Conservation (phyloP, 1,284 basidiomycete species). For the Clitocybe nebularis region DNA sequence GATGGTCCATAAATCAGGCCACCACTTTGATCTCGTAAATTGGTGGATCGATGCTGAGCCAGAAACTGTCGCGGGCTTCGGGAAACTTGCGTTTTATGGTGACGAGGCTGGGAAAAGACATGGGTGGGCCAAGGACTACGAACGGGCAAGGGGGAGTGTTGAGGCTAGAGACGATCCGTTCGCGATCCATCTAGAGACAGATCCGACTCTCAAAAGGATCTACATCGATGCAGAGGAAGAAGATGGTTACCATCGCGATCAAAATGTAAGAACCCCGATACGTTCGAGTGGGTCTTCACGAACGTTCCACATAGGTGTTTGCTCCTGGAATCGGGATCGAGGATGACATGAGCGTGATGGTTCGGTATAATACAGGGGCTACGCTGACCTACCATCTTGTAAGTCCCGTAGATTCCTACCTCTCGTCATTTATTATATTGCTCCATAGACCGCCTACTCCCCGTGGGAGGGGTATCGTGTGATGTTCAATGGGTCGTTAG, state of each 20-base stretch:
- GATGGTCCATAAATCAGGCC: constrained; percentile 53
- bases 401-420: constrained; percentile 7
- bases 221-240: constrained; percentile 42
- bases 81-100: constrained; percentile 47
- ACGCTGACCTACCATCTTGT: constrained; percentile 54
- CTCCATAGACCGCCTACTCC: constrained; percentile 33
- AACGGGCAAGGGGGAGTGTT: constrained; percentile 38
- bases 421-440: not conserved
- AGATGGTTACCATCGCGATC: constrained; percentile 41
- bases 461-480: constrained; percentile 50
- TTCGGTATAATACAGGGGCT: constrained; percentile 44
- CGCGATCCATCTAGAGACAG: constrained; percentile 45
- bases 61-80: constrained; percentile 47
- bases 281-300: not conserved
- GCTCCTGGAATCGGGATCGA: constrained; percentile 50
- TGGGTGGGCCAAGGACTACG: constrained; percentile 48
- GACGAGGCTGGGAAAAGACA: constrained; percentile 41
- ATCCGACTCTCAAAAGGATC: constrained; percentile 41
- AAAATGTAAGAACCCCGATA: constrained; percentile 30
- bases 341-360: constrained; percentile 52
- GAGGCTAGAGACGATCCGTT: constrained; percentile 47
- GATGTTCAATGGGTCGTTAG: constrained; percentile 52
- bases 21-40: constrained; percentile 51
- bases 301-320: constrained; percentile 34
- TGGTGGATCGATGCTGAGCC: constrained; percentile 54